Base-by-base conservation (phyloP, 257 asterid genomes). In the Solanum tarijense region DNA sequence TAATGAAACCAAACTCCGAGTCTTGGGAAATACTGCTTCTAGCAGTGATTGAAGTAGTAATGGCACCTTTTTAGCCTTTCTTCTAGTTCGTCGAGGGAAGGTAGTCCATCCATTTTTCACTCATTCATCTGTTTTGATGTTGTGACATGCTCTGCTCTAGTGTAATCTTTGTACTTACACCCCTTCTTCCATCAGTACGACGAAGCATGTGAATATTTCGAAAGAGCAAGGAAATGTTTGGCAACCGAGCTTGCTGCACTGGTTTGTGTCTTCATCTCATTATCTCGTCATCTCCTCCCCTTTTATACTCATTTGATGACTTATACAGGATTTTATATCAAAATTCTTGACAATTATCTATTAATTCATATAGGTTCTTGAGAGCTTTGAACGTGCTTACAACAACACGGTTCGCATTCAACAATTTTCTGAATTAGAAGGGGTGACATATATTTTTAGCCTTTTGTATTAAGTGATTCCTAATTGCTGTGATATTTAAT, bases 181-280 rank as follows among this genome's bases (percentile, higher is more conserved):
- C 38, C 38, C 38, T 35, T 35, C 38, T 35, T 35, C 38, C 38
- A 35, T 35, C 38, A 35, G 38, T 35, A 35, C 38, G 38, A 35
- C 38, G 38, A 35, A 35, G 38, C 38, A 35, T 6, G 38, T 35
- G 38, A 35, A 35, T 35, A 35, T 35, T 35, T 35, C 7, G 7
- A 35, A 35, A 94, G 99, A 94, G 98, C 99, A 87, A 92, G 99
- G 90, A 96, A 93, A 90, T 97, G 98, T 85, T 91, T 97, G 93
- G 98, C 98, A 46, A 96, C 98, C 12, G 99, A 97, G 91, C 99
- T 97, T 87, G 98, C 98, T 89, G 98, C 99, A 16, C 92, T 96
- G 99, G 99, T 96, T 82, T 90, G 99, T 92, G 86, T 89, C 91
- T 92, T 88, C 78, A 69, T 52, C 75, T 87, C 74, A 27, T 88